Base-by-base conservation (phyloP, 148 eudicot species). In the Pharnaceum exiguum region DNA sequence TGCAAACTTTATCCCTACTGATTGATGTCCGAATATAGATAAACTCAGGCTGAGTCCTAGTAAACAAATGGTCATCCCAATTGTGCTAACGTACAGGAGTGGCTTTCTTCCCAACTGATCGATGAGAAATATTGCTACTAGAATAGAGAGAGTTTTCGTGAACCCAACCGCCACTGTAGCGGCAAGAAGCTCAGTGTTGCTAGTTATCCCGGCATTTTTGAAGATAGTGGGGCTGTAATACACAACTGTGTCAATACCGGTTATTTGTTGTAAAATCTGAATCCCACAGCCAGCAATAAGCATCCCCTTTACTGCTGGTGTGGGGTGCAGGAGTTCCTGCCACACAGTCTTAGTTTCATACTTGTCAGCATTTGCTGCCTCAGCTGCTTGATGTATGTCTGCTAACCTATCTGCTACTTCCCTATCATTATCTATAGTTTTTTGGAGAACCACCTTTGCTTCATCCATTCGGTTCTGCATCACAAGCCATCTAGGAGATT, bases 401-500 rank as follows among this genome's bases (percentile, higher is more conserved):
- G 82, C 78, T 25, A 90, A 60, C 57, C 79, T 80, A 33, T 87
- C 95, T n/a, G 80, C 76, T 5, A 79, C 95, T 73, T 90, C 95
- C 2, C 49, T 73, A 17, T 77, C 80, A 2, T 55, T 73, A 10
- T 75, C 91, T 0, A 60, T 82, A 26, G 78, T 90, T 51, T 74
- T 87, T 16, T 63, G 53, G 13, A 90, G 78, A 55, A 87, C 86
- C 0, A 53, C n/a, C 48, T 59, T 78, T 17, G 97, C 97, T 46
- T 90, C 95, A 31, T 80, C 93, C 3, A 87, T 71, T 29, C 90
- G 75, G 57, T 81, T 75, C 45, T 80, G 51, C 93, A 90, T 82
- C 12, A 87, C 97, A 28, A 90, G 59, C 95, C 97, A 90, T 46
- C 97, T 69, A 1, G 97, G 97, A 5, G 97, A 90, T 56, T 90